Percentiles rank a stretch among this genome's conserved stretches.
Evolutionary conservation across 352 stramenopile species (phyloP).

Genomic region (Peronospora belbahrii): DNA sequence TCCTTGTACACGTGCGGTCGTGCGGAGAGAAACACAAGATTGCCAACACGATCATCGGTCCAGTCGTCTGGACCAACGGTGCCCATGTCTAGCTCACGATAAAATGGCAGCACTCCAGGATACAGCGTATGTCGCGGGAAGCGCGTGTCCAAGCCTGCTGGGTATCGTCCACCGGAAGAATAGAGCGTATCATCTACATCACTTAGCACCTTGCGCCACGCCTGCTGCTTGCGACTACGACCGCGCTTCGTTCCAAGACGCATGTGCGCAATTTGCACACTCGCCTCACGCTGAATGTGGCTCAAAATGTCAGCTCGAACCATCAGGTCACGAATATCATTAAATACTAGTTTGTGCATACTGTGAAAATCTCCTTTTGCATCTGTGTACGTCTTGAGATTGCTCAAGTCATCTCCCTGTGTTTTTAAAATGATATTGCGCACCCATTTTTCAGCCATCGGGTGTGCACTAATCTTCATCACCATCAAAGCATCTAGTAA

Average conservation of each 20-base stretch:
- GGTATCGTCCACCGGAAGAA: slow-evolving; percentile 92
- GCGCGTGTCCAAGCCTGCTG: slow-evolving; percentile 90
- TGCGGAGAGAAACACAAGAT: slow-evolving; percentile 97
- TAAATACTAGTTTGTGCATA: slow-evolving; percentile 98
- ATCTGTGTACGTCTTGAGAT: slow-evolving; percentile 95
- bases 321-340: slow-evolving; percentile 86
- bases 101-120: slow-evolving; percentile 96
- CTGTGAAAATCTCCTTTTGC: slow-evolving; percentile 94
- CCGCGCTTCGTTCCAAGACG: slow-evolving; percentile 81
- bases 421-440: slow-evolving; percentile 96
- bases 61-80: slow-evolving; percentile 85
- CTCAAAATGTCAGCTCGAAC: slow-evolving; percentile 92
- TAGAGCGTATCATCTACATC: slow-evolving; percentile 98
- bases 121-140: slow-evolving; percentile 93
- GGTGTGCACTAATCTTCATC: slow-evolving; percentile 94
- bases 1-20: slow-evolving; percentile 98
- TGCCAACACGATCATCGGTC: slow-evolving; percentile 87
- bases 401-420: slow-evolving; percentile 91
- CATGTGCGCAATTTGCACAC: slow-evolving; percentile 91
- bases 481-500: slow-evolving; percentile 95
- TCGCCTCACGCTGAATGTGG: slow-evolving; percentile 93
- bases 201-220: slow-evolving; percentile 97
- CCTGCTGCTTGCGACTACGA: slow-evolving; percentile 68
- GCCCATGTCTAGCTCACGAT: slow-evolving; percentile 95
- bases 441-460: slow-evolving; percentile 92